These are phyloP conservation scores for Backusella westeae DNA, from an alignment of 192 early-diverging fungal species.

Conservation along the genomic window DNA sequence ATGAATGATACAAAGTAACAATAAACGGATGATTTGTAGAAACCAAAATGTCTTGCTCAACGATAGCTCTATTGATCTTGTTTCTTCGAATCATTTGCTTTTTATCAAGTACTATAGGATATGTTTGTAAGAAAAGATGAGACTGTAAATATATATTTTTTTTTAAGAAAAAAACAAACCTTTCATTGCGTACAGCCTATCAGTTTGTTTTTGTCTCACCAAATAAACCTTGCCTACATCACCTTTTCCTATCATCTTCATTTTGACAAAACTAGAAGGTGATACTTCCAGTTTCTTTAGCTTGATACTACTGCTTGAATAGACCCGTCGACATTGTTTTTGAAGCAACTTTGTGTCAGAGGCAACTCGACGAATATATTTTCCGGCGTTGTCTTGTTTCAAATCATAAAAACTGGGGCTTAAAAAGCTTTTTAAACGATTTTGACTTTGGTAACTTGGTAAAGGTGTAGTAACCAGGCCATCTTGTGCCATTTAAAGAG, in stretches of 20 bases:
- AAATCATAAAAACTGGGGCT: neutral
- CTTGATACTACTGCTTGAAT: conserved; percentile 81
- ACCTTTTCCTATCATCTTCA: conserved; percentile 91
- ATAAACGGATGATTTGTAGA: conserved; percentile 90
- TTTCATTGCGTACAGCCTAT: conserved; percentile 95
- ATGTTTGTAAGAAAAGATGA: neutral
- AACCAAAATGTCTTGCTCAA: conserved; percentile 81
- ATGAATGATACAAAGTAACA: conserved; percentile 83
- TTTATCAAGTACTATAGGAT: conserved; percentile 66
- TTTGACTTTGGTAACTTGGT: neutral
- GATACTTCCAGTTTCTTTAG: conserved; percentile 79
- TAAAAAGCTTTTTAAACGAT: neutral
- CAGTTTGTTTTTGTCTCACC: conserved; percentile 80
- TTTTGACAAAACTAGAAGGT: conserved; percentile 85
- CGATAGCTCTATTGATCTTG: conserved; percentile 95
- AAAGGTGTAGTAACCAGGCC: neutral
- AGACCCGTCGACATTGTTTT: conserved; percentile 61
- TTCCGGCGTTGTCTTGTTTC: neutral
- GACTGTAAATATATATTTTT: neutral
- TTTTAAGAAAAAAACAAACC: conserved; percentile 33
- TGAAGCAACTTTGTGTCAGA: conserved; percentile 44
- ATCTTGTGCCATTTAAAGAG: neutral
- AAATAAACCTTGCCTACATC: conserved; percentile 97
- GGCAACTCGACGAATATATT: conserved; percentile 46
- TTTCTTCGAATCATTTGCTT: conserved; percentile 96